Conservation (phyloP, 345 rosid genomes). For the Hypericum perforatum region DNA sequence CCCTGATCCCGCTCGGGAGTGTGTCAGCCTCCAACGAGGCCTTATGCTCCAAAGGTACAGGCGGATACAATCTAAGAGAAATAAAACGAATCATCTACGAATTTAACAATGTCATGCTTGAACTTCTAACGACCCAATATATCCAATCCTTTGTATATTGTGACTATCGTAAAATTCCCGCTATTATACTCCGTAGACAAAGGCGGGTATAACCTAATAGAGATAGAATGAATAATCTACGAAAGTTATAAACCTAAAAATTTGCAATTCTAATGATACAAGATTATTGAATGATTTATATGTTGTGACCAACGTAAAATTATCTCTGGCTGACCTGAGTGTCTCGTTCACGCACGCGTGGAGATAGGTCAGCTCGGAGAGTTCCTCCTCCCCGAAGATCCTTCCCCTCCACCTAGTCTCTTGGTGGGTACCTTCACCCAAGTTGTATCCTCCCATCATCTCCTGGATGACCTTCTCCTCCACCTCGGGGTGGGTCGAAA, state of each 20-base stretch:
- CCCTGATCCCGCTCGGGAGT: conserved; percentile 21
- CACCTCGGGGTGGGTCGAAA: conserved; percentile 22
- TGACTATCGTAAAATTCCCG: too few species aligned
- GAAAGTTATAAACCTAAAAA: too few species aligned
- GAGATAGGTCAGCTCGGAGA: conserved; percentile 13
- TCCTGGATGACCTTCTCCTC: conserved; percentile 20
- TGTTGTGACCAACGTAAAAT: too few species aligned
- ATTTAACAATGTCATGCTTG: too few species aligned
- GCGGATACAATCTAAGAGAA: conserved; percentile 10
- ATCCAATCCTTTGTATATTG: too few species aligned
- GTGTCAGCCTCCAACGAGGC: conserved; percentile 7
- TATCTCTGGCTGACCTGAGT: conserved; percentile 6
- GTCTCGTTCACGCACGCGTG: conserved; percentile 22
- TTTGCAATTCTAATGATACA: too few species aligned
- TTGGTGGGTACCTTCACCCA: too few species aligned
- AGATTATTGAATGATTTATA: too few species aligned
- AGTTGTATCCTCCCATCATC: conserved; percentile 9
- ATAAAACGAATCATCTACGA: too few species aligned
- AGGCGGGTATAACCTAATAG: conserved; percentile 10
- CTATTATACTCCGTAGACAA: conserved; percentile 12
- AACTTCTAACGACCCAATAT: too few species aligned
- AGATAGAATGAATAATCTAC: too few species aligned
- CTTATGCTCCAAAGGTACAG: conserved; percentile 12
- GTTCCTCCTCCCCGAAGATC: background rate
- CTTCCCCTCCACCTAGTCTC: background rate